Conservation (phyloP, 2,329 filamentous ascomycete genomes). For the Verruconis gallopava region DNA sequence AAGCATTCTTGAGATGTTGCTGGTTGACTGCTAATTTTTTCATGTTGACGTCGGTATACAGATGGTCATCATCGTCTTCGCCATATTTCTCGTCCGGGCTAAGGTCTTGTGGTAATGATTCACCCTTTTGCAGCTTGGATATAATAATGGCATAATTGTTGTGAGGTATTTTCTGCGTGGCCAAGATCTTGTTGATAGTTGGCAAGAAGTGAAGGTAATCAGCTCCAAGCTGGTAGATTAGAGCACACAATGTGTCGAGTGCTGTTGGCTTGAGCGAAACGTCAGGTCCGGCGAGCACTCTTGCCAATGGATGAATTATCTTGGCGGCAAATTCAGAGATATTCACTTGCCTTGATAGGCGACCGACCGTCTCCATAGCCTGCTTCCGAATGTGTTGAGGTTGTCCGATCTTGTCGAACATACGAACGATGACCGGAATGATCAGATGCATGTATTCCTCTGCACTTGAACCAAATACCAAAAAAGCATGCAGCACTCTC, state of each 20-base stretch:
- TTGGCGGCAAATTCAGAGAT: slow-evolving; percentile 93
- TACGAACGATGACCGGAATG: slow-evolving; percentile 83
- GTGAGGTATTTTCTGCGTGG: slow-evolving; percentile 69
- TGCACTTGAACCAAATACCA: slow-evolving; percentile 88
- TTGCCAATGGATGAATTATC: slow-evolving; percentile 85
- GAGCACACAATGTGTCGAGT: slow-evolving; percentile 82
- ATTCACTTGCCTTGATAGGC: slow-evolving; percentile 90
- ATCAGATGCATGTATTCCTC: slow-evolving; percentile 99
- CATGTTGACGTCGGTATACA: slow-evolving; percentile 69
- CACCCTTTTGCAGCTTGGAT: slow-evolving; percentile 85
- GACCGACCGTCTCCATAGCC: slow-evolving; percentile 88
- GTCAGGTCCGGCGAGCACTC: slow-evolving; percentile 65
- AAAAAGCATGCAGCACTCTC: slow-evolving; percentile 82
- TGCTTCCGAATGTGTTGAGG: slow-evolving; percentile 68
- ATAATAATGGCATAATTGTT: slow-evolving; percentile 87
- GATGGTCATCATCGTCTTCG: slow-evolving; percentile 65
- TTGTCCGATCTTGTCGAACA: slow-evolving; percentile 82
- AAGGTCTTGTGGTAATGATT: slow-evolving; percentile 86
- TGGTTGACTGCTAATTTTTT: slow-evolving; percentile 97
- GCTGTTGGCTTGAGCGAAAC: slow-evolving; percentile 64
- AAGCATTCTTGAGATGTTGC: slow-evolving; percentile 90
- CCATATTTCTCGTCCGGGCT: slow-evolving; percentile 74
- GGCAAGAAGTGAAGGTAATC: slow-evolving; percentile 92
- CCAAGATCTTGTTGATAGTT: slow-evolving; percentile 77
- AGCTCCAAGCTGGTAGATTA: slow-evolving; percentile 90